Base-by-base conservation (phyloP, 2,329 filamentous ascomycete genomes). In the Nannizzia gypsea region DNA sequence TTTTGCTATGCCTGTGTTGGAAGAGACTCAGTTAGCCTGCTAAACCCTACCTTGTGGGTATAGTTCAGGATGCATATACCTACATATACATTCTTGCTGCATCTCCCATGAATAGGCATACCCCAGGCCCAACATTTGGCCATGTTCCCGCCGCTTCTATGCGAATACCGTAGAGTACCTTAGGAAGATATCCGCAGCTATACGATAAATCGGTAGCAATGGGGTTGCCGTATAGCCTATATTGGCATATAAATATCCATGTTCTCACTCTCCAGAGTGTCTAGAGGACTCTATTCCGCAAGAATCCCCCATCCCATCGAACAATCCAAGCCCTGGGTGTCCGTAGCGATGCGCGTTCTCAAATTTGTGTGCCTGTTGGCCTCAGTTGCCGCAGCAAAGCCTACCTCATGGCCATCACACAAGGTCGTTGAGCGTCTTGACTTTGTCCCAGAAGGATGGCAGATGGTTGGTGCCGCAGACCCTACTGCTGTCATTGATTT, bases 401-500 rank as follows among this genome's bases (percentile, higher is more conserved):
- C 34, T 13, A 44, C 56, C 9, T 26, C 56, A n/a, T 22, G 28
- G 34, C 3, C 6, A 15, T 17, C n/a, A 38, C 26, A 34, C 20
- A 34, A 44, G 24, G 22, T 57, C 22, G 64, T 73, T 22, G 72
- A 74, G 52, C 64, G 67, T 3, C 63, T 74, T 11, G 58, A 63
- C 5, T 58, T 59, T 15, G 61, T 68, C 6, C 74, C 73, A 0
- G 57, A 65, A 40, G 71, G 69, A 15, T 76, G 74, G 74, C 58
- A 60, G 22, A 66, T 63, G 63, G 65, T 66, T 6, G 62, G 58
- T 3, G 65, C 57, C n/a, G 67, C 74, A 11, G 42, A 64, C 4
- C 69, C 72, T 1, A 68, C 72, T 0, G 76, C 77, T 31, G 60
- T 68, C 13, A 70, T 83, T 59, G 74, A 73, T 3, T 76, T 83